Conservation (phyloP, 441 rosid species). For the Rhodomyrtus psidioides region DNA sequence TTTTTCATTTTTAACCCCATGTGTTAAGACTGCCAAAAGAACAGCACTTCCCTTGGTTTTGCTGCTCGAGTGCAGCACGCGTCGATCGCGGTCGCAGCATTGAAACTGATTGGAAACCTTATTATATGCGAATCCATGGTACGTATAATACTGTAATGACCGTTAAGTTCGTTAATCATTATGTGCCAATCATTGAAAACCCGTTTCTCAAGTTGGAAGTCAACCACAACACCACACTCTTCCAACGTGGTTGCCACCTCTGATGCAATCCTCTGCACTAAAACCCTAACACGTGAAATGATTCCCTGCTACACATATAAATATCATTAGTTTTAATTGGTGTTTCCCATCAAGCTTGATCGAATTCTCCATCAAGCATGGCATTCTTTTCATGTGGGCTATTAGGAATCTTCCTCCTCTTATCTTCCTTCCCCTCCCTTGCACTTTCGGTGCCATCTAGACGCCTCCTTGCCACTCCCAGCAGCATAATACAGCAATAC, state of each 20-base stretch:
- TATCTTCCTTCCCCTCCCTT: slow-evolving; percentile 1
- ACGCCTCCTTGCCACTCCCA: not conserved
- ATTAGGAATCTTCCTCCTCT: slow-evolving; percentile 10
- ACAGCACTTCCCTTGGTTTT: not conserved
- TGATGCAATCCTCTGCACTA: not conserved
- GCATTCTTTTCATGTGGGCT: slow-evolving; percentile 10
- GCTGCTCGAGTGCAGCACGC: not conserved
- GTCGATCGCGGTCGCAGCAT: not conserved
- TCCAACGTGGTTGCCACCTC: not conserved
- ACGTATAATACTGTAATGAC: not conserved
- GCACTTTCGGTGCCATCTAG: not conserved
- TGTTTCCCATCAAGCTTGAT: not conserved
- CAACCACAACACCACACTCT: not conserved
- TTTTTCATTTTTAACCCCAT: not conserved
- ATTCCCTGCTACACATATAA: not conserved
- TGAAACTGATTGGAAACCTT: not conserved
- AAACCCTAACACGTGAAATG: not conserved
- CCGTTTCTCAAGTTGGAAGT: not conserved
- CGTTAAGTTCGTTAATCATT: not conserved
- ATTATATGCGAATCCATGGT: not conserved
- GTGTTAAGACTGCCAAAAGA: not conserved
- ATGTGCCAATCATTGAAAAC: not conserved
- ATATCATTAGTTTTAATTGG: not conserved
- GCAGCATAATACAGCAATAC: slow-evolving; percentile 16
- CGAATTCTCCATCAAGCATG: not conserved